Evolutionary conservation across 768 basidiomycete species (phyloP), one percentile per base, ranked within the genome.

Genomic region (Terana coerulea): DNA sequence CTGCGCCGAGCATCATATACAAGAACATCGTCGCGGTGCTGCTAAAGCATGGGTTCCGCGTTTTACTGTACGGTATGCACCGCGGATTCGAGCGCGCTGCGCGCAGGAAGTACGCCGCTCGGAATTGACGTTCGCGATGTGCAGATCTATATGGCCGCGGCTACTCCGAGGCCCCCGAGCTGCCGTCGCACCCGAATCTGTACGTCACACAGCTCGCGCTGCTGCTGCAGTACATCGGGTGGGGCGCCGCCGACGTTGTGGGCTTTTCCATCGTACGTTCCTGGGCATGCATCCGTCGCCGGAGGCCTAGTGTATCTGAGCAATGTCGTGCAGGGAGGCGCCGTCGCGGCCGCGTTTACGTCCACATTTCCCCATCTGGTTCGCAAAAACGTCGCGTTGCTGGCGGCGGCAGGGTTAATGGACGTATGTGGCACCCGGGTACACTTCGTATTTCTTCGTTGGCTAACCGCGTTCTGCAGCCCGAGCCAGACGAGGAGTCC

Each of bases 241-340:
- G 89, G 88, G 75, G 80, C 7, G 74, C 77, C 49, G 81, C 85
- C 0, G 69, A 76, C 46, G 66, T 91, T 34, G 78, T 79, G 0
- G 89, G 87, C 11, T 72, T 88, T 24, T 91, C 88, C 17, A 91
- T 91, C 89, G 88, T 83, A n/a, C n/a, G n/a, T n/a, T n/a, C n/a
- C n/a, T n/a, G n/a, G n/a, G n/a, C n/a, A n/a, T n/a, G n/a, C n/a
- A n/a, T n/a, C n/a, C n/a, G n/a, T n/a, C n/a, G n/a, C n/a, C n/a
- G n/a, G n/a, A n/a, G n/a, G n/a, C n/a, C n/a, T n/a, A n/a, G n/a
- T n/a, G n/a, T n/a, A n/a, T n/a, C n/a, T n/a, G n/a, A n/a, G n/a
- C n/a, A n/a, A n/a, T n/a, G n/a, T n/a, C n/a, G n/a, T 14, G 43
- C 37, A 87, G 87, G 89, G 88, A 4, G 89, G 88, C 24, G 87